Conservation (phyloP, 768 basidiomycete species). For the Collybia mongolica region DNA sequence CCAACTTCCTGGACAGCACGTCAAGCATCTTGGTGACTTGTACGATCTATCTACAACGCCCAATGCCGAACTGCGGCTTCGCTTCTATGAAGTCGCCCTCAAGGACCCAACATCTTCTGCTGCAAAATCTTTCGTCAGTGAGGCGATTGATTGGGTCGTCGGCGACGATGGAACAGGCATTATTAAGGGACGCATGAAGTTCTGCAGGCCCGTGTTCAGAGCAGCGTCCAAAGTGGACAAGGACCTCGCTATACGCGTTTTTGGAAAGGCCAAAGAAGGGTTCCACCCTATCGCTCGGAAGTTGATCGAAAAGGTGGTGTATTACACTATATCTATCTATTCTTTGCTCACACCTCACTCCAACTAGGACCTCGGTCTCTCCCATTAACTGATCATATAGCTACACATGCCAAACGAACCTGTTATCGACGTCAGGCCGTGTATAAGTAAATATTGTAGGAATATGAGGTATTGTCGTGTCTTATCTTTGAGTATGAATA, state of each 20-base stretch:
- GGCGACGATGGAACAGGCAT: conserved; percentile 59
- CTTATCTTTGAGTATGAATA: too few relatives aligned
- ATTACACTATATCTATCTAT: neutral
- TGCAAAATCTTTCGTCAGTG: conserved; percentile 47
- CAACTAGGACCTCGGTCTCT: neutral
- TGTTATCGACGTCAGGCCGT: neutral
- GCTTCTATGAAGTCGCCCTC: conserved; percentile 77
- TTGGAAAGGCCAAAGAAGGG: conserved; percentile 39
- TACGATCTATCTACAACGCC: conserved; percentile 44
- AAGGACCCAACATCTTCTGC: conserved; percentile 43
- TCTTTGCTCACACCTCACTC: too few relatives aligned
- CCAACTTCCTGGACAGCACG: conserved; percentile 58
- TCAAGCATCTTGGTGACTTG: conserved; percentile 60
- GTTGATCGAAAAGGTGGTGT: conserved; percentile 71
- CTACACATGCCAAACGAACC: neutral
- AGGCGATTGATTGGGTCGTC: conserved; percentile 68
- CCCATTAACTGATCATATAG: neutral
- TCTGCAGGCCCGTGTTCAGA: conserved; percentile 70
- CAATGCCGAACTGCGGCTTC: conserved; percentile 76
- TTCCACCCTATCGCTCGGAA: conserved; percentile 81
- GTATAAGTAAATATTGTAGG: too few relatives aligned
- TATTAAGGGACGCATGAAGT: conserved; percentile 83
- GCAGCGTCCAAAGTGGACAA: conserved; percentile 52
- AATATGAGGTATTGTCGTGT: too few relatives aligned
- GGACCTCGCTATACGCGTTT: conserved; percentile 50